Base-by-base conservation (phyloP, 1,284 basidiomycete genomes). In the Moesziomyces sp. region DNA sequence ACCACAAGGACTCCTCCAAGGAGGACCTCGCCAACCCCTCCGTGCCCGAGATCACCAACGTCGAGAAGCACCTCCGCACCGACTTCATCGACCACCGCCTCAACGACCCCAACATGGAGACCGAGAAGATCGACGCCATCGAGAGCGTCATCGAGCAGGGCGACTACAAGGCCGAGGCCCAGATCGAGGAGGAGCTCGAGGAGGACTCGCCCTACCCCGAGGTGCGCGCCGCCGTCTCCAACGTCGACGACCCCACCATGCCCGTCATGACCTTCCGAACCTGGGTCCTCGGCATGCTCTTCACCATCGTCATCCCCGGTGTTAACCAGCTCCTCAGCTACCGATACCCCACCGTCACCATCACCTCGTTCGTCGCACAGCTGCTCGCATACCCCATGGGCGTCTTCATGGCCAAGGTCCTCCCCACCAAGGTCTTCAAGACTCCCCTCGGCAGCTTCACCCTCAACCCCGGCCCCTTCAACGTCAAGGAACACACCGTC, bases 201-300 rank as follows among this genome's bases (percentile, higher is more conserved):
- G 76, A 81, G 48, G 79, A 82, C 59, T 81, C 79, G 16, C 78
- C 78, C n/a, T 82, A 82, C 54, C 65, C 69, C 13, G 79, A 82
- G 60, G 80, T 82, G 18, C 78, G 79, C 2, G 76, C 80, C 14
- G 71, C 81, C 44, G 76, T 81, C 28, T 74, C 77, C 63, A 82
- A 82, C 59, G 65, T 80, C 52, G 81, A 83, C 46, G 81, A 83
- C 55, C 77, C 72, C 18, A 33, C 53, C 35, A 80, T 79, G 80
- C 80, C 80, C n/a, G 67, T 75, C 60, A 73, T 80, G 58, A 82
- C 81, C 7, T 71, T 82, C 69, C 78, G 81, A 28, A 63, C 77
- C 6, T 77, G 79, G 78, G 42, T 80, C 23, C 66, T 83, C 13
- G 81, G 80, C 24, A 50, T 81, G 45, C 42, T 83, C 26, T 74